phyloP scores from a whole-genome alignment of 192 early-diverging fungal genomes.

The Dissophora globulifera region DNA sequence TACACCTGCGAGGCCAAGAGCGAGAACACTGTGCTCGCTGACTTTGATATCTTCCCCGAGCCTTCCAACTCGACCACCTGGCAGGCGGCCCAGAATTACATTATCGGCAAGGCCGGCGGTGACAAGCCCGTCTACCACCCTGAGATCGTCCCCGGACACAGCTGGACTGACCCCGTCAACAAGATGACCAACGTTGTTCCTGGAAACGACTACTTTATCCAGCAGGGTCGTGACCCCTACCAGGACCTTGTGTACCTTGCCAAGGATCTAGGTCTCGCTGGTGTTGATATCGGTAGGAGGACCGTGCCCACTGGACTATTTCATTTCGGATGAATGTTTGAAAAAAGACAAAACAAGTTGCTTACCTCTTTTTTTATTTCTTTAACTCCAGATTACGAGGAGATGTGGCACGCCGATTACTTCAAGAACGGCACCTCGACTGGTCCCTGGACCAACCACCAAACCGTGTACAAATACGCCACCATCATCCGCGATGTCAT shows the following conservation, averaged over 20 bases:
- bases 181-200: constrained; percentile 35
- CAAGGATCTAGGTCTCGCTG: constrained; percentile 51
- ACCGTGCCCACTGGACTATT: no score
- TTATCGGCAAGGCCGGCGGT: constrained; percentile 27
- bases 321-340: no score
- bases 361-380: neutral
- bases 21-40: constrained; percentile 31
- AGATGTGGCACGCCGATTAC: constrained; percentile 53
- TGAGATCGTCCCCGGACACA: constrained; percentile 32
- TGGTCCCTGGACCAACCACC: constrained; percentile 48
- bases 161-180: constrained; percentile 43
- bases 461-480: constrained; percentile 50
- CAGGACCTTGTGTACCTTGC: constrained; percentile 49
- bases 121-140: constrained; percentile 37
- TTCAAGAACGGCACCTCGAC: constrained; percentile 31
- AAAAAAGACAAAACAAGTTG: no score
- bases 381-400: constrained; percentile 31
- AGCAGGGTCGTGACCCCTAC: constrained; percentile 47
- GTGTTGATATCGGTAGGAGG: constrained; percentile 43
- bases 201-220: constrained; percentile 37
- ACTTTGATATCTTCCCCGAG: constrained; percentile 56
- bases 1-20: constrained; percentile 52
- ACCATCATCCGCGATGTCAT: constrained; percentile 45
- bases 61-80: constrained; percentile 45
- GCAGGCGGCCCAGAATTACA: constrained; percentile 34